These are phyloP conservation scores for Coniochaeta hoffmannii DNA, from an alignment of 2,329 filamentous ascomycete genomes.

Conservation along the genomic window DNA sequence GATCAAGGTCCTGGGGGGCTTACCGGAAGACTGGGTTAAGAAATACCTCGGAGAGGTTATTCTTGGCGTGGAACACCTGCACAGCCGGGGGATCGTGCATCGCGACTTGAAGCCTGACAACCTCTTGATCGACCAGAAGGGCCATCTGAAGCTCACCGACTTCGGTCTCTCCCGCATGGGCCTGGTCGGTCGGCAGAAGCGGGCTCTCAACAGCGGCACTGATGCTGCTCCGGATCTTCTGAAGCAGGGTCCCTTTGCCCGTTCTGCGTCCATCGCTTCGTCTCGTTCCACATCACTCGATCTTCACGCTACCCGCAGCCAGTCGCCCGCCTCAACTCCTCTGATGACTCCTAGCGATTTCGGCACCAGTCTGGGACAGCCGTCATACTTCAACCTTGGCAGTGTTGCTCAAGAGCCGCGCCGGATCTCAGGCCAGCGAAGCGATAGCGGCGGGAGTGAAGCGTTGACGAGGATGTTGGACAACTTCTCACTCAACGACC, in stretches of 20 bases:
- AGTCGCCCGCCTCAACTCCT: constrained; percentile 79
- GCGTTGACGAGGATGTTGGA: constrained; percentile 75
- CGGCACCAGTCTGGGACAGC: constrained; percentile 61
- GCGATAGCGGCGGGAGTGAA: constrained; percentile 89
- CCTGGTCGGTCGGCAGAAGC: constrained; percentile 90
- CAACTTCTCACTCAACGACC: constrained; percentile 66
- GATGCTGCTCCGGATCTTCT: constrained; percentile 89
- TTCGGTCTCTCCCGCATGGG: constrained; percentile 98
- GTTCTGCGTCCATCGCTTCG: constrained; percentile 77
- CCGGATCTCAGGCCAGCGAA: constrained; percentile 73
- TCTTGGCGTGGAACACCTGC: constrained; percentile 92
- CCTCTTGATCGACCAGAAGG: constrained; percentile 91
- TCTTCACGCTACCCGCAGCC: constrained; percentile 56
- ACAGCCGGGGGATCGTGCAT: constrained; percentile 91
- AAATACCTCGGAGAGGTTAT: constrained; percentile 96
- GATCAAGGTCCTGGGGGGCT: constrained; percentile 85
- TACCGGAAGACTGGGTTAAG: constrained; percentile 96
- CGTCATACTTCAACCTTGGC: constrained; percentile 84
- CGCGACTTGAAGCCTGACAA: constrained; percentile 97
- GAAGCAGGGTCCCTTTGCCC: constrained; percentile 84
- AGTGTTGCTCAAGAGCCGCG: constrained; percentile 45
- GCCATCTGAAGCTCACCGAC: constrained; percentile 93
- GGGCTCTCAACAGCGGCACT: constrained; percentile 69
- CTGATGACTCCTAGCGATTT: constrained; percentile 73
- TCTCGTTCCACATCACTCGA: constrained; percentile 93